Percentiles rank a stretch among this genome's conserved stretches.
Conservation (phyloP, 495 filamentous ascomycete genomes). For the Trichocladium uniseriatum region DNA sequence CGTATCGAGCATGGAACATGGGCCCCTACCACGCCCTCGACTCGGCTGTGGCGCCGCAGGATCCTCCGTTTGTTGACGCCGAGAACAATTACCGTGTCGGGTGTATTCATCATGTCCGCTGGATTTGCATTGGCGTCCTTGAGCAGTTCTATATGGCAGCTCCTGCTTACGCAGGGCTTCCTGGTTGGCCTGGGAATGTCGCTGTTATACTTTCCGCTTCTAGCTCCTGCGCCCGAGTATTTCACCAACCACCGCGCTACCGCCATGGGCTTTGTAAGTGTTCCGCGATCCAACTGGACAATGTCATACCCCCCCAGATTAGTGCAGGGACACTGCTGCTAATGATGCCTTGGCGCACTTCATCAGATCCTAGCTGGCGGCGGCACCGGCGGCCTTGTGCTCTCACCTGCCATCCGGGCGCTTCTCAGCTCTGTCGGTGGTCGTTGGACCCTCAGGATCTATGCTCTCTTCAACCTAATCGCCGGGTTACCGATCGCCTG, state of each 20-base stretch:
- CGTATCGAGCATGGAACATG: constrained; percentile 28
- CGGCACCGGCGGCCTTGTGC: constrained; percentile 37
- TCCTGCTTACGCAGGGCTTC: constrained; percentile 41
- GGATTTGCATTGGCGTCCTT: constrained; percentile 33
- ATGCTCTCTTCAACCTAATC: constrained; percentile 37
- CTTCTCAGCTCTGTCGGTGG: constrained; percentile 44
- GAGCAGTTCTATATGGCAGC: constrained; percentile 34
- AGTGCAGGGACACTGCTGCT: background rate
- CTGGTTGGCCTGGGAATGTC: constrained; percentile 41
- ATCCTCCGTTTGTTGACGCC: constrained; percentile 18
- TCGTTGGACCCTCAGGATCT: constrained; percentile 43
- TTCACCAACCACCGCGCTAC: constrained; percentile 40
- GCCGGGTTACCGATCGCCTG: constrained; percentile 40
- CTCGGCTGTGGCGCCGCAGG: constrained; percentile 19
- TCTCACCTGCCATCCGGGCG: constrained; percentile 39
- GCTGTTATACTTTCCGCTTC: constrained; percentile 40
- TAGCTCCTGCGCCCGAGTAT: constrained; percentile 40
- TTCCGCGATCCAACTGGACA: background rate
- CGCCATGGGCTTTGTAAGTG: constrained; percentile 37
- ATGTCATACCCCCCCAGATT: no score
- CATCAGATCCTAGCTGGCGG: constrained; percentile 33
- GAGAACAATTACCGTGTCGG: constrained; percentile 25
- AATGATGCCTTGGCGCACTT: no score
- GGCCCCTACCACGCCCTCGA: constrained; percentile 9
- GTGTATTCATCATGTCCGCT: constrained; percentile 27